Conservation (phyloP, 345 rosid species). For the Rhizophora mangle region DNA sequence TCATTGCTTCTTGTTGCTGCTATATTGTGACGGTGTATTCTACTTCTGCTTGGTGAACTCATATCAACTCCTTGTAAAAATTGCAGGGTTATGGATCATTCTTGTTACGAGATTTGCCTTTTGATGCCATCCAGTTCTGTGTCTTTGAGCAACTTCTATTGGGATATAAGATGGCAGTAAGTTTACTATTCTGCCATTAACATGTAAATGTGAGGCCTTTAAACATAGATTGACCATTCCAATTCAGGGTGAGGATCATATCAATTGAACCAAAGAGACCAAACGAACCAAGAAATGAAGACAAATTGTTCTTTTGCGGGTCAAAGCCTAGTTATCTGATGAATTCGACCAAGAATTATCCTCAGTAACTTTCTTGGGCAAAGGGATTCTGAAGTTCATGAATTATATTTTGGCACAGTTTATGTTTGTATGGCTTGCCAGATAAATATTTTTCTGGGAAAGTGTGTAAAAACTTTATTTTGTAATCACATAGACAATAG, state of each 20-base stretch:
- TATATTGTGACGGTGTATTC: neutral
- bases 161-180: conserved; percentile 78
- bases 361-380: neutral
- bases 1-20: neutral
- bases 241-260: neutral
- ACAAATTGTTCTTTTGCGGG: neutral
- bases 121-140: conserved; percentile 96
- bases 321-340: neutral
- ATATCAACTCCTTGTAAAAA: conserved; percentile 1
- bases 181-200: conserved; percentile 4
- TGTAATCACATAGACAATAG: neutral
- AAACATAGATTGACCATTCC: neutral
- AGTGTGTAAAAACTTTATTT: neutral
- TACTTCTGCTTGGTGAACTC: neutral
- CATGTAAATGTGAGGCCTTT: neutral
- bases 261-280: neutral
- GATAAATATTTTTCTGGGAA: neutral
- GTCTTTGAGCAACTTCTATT: conserved; percentile 89
- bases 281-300: neutral
- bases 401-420: neutral
- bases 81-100: conserved; percentile 88
- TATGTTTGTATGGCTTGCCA: neutral
- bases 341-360: neutral
- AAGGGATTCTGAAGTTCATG: neutral
- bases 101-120: conserved; percentile 85